Conservation (phyloP, 495 filamentous ascomycete species). For the Penicillium flavigenum region DNA sequence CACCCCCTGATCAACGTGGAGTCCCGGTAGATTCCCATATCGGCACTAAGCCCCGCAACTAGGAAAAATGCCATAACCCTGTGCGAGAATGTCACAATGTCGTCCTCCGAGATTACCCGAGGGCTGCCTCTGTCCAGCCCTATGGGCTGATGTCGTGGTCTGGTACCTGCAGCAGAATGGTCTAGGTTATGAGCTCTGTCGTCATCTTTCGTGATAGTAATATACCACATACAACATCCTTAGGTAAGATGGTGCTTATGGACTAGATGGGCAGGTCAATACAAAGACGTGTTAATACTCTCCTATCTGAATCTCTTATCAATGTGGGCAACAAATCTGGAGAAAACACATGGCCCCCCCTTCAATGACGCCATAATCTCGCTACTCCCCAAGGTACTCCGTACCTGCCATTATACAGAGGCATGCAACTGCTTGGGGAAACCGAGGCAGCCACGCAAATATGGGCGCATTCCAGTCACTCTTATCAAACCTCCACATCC, state of each 20-base stretch:
- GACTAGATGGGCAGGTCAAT: background rate
- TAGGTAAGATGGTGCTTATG: background rate
- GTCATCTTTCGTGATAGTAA: background rate
- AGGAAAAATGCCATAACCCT: background rate
- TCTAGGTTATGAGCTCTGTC: constrained; percentile 20
- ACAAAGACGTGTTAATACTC: background rate
- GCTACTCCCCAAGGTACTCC: background rate
- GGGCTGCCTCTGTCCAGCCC: constrained; percentile 9
- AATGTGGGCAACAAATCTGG: constrained; percentile 1
- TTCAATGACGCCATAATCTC: background rate
- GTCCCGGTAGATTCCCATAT: constrained; percentile 10
- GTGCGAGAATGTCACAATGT: constrained; percentile 23
- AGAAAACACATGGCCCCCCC: constrained; percentile 3
- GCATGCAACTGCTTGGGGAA: background rate
- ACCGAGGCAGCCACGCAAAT: background rate
- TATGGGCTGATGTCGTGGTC: constrained; percentile 14
- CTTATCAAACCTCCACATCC: constrained; percentile 1
- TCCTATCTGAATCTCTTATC: constrained; percentile 1
- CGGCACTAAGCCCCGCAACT: constrained; percentile 27
- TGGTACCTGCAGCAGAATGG: constrained; percentile 29
- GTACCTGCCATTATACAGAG: background rate
- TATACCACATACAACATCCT: background rate
- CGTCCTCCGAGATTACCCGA: constrained; percentile 28
- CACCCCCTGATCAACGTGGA: constrained; percentile 28
- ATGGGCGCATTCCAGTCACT: background rate